Evolutionary conservation across 495 filamentous ascomycete species (phyloP), one percentile per base, ranked within the genome.

Genomic region (Lasiosphaeria hispida): DNA sequence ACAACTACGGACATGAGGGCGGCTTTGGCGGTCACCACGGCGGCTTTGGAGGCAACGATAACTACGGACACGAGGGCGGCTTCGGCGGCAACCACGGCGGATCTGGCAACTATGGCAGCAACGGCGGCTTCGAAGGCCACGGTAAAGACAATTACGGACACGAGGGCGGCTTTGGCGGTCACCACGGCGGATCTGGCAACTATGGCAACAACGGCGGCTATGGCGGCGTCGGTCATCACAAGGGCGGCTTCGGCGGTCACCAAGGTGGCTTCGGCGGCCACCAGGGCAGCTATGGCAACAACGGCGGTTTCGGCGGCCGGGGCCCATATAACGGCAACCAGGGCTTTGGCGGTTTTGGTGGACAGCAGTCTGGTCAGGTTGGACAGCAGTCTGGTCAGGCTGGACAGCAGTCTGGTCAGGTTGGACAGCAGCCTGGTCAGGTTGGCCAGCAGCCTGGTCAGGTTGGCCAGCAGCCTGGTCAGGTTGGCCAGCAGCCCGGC

Each of bases 21-120:
- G 19, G 5, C 47, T 13, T 39, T 4, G 30, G 10, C 34, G 48
- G 41, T 48, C 35, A 47, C 48, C n/a, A 15, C 48, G 55, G 48
- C 8, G 35, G 35, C 13, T 30, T 53, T 55, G 19, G 50, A 19
- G 23, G 33, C 23, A n/a, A 55, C 9, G 45, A 37, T 42, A 38
- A 45, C n/a, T 48, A 30, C 45, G 54, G 43, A 30, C 11, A 11
- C 13, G 23, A n/a, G 11, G 15, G 37, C 36, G 36, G 5, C 47
- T 13, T 39, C 10, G 30, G 15, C 5, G 55, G 55, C 10, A 11
- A 50, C 11, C n/a, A 15, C 48, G 55, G 48, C 11, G 34, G 34
- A 7, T 19, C 45, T 55, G 17, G 49, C 36, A 17, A 45, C 19
- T 43, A 42, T 41, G 56, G 48, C 10, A n/a, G n/a, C n/a, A n/a